Percentiles rank a stretch among this genome's conserved stretches.
Evolutionary conservation across 106 monocot genomes (phyloP).

Genomic region (Allium sativum): DNA sequence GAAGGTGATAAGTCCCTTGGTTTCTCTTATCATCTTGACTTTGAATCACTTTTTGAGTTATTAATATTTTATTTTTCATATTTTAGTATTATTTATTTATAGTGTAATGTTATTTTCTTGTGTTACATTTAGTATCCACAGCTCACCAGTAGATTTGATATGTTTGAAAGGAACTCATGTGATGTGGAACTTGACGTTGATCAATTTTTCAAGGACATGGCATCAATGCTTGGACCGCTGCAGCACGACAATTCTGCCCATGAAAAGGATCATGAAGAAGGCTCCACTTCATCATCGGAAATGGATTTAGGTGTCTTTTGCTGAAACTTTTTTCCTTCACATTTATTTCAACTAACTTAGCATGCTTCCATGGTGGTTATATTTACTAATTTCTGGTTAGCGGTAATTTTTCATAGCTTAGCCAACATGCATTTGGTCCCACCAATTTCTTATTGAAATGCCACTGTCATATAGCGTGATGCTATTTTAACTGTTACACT

Average conservation of each 20-base stretch:
- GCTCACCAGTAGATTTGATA: neutral
- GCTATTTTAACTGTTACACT: too few relatives aligned
- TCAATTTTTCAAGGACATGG: slow-evolving; percentile 68
- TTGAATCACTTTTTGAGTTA: neutral
- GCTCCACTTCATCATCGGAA: slow-evolving; percentile 44
- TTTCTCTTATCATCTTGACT: neutral
- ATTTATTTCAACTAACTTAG: neutral
- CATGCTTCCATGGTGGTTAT: too few relatives aligned
- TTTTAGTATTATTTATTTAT: too few relatives aligned
- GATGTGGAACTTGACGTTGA: slow-evolving; percentile 66
- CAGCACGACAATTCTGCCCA: slow-evolving; percentile 6
- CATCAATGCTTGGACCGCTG: slow-evolving; percentile 31
- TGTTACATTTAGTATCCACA: neutral
- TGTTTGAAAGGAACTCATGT: slow-evolving; percentile 14
- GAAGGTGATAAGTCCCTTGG: too few relatives aligned
- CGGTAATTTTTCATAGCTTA: too few relatives aligned
- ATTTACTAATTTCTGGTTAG: neutral
- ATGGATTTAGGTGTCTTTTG: slow-evolving; percentile 62
- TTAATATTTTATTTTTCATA: neutral
- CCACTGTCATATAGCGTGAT: too few relatives aligned
- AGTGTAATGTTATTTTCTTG: neutral
- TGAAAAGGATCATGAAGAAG: slow-evolving; percentile 34
- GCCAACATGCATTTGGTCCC: too few relatives aligned
- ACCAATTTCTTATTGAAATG: too few relatives aligned
- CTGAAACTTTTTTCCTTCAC: neutral